phyloP scores from a whole-genome alignment of 441 rosid genomes.

The Gossypium davidsonii region DNA sequence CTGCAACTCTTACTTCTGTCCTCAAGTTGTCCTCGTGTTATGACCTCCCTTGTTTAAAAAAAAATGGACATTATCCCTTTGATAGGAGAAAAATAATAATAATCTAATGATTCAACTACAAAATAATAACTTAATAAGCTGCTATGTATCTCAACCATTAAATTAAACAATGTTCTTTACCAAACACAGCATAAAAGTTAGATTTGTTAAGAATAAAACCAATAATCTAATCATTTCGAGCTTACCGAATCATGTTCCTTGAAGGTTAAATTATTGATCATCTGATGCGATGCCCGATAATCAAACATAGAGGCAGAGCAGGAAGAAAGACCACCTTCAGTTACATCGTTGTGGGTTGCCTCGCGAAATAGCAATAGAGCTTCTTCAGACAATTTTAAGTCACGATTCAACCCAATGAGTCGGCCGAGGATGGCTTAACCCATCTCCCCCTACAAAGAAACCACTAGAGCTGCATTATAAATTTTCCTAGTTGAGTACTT shows the following conservation, averaged over 20 bases:
- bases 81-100: background rate
- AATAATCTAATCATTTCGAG: background rate
- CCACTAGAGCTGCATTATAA: background rate
- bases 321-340: background rate
- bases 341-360: background rate
- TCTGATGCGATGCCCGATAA: background rate
- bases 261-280: background rate
- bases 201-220: background rate
- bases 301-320: background rate
- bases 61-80: background rate
- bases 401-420: background rate
- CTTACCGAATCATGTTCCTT: background rate
- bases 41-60: background rate
- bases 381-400: conserved; percentile 4
- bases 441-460: background rate
- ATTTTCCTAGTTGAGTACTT: background rate
- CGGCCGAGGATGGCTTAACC: background rate
- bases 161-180: background rate
- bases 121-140: background rate
- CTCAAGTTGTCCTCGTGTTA: background rate
- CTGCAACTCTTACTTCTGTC: background rate
- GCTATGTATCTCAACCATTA: background rate
- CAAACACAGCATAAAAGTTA: background rate
- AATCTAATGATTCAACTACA: background rate
- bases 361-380: conserved; percentile 5